Evolutionary conservation across 1,284 basidiomycete species (phyloP), one percentile per base, ranked within the genome.

Genomic region (Cutaneotrichosporon sp.): DNA sequence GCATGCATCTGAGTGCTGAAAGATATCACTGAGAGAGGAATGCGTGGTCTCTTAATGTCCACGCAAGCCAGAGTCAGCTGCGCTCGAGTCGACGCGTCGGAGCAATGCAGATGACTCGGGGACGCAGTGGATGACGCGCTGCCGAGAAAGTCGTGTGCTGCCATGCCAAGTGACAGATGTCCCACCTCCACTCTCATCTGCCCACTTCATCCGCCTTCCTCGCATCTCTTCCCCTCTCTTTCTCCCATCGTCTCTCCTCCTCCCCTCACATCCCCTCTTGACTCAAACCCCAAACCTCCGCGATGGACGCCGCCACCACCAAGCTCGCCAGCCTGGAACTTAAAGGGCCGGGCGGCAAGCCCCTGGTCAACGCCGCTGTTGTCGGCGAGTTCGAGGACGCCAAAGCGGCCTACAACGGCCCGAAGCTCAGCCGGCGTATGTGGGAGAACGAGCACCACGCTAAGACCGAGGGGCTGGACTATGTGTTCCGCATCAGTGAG

Each of bases 341-440:
- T 4, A 33, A 42, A 18, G 53, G 42, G 14, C 53, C 53, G 8
- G 51, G 51, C 6, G 27, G 38, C 27, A 55, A 55, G 27, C 47
- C 46, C 18, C 29, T 54, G 25, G 42, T 31, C 54, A 63, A 63
- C 58, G 2, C n/a, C 9, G 59, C 45, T 3, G 27, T 61, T 4
- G 25, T n/a, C 4, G 61, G 61, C 58, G 53, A 58, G 43, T 66
- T 59, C 59, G 58, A 34, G 5, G 61, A 60, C 18, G 61, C 49
- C 1, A 49, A 49, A 11, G 31, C 31, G 31, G 34, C 22, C 9
- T 66, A 66, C 54, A 45, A 7, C 2, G 64, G 64, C 20, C 61
- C 61, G 22, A 56, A 49, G 42, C 38, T 66, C 3, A 53, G 38
- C 29, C 16, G 58, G 20, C 64, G 58, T 5, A 50, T 50, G 18